These are phyloP conservation scores for Nakazawaea pomicola DNA, from an alignment of 805 yeast genomes.

Conservation along the genomic window DNA sequence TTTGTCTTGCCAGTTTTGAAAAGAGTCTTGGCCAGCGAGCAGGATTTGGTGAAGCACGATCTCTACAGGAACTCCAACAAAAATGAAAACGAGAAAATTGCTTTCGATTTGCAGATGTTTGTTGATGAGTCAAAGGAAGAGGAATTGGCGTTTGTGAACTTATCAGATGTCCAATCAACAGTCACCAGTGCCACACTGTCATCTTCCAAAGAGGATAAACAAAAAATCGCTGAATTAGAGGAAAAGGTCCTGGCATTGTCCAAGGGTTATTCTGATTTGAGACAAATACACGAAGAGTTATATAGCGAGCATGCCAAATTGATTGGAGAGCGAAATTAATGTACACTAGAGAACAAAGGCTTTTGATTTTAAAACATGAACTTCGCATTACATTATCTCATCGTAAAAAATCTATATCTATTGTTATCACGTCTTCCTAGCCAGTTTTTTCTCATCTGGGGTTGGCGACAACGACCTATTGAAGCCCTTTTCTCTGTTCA, in stretches of 20 bases:
- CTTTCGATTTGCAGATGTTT: conserved; percentile 41
- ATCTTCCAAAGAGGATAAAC: conserved; percentile 18
- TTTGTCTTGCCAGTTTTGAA: conserved; percentile 56
- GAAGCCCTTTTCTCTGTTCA: conserved; percentile 53
- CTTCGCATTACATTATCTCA: background rate
- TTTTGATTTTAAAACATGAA: background rate
- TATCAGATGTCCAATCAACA: conserved; percentile 34
- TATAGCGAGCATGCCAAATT: conserved; percentile 43
- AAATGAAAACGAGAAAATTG: conserved; percentile 19
- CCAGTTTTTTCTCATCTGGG: conserved; percentile 19
- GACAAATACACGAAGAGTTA: conserved; percentile 55
- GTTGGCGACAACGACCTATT: conserved; percentile 50
- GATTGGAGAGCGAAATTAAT: no score
- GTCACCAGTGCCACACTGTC: conserved; percentile 20
- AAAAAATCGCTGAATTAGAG: conserved; percentile 33
- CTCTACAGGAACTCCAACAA: conserved; percentile 29
- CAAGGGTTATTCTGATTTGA: conserved; percentile 53
- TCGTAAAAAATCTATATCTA: background rate
- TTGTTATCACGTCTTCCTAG: conserved; percentile 11
- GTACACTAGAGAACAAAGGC: background rate
- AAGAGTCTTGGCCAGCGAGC: conserved; percentile 45
- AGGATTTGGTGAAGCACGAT: conserved; percentile 38
- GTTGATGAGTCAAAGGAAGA: conserved; percentile 43
- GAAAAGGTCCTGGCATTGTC: conserved; percentile 45
- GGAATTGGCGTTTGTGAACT: conserved; percentile 45